Percentiles rank a stretch among this genome's conserved stretches.
Evolutionary conservation across 2,329 filamentous ascomycete genomes (phyloP).

Genomic region (Teratosphaeria viscida): DNA sequence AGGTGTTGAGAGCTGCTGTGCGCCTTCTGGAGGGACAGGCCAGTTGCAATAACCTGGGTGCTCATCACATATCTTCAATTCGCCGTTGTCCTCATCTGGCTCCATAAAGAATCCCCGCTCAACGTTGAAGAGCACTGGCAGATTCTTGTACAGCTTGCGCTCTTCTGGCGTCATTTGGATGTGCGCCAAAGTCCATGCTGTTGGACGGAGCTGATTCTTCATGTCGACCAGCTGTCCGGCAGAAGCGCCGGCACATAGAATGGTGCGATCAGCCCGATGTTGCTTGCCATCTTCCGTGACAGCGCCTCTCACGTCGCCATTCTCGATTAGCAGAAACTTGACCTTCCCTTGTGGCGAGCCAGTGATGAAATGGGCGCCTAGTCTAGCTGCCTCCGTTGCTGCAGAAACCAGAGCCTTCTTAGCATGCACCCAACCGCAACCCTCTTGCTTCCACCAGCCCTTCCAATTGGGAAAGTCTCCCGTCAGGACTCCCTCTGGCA

Average conservation of each 20-base stretch:
- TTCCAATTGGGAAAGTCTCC: constrained; percentile 42
- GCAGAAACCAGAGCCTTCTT: constrained; percentile 39
- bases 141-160: constrained; percentile 33
- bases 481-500: constrained; percentile 43
- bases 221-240: constrained; percentile 40
- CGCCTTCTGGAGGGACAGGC: constrained; percentile 18
- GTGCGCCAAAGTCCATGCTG: constrained; percentile 45
- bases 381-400: constrained; percentile 32
- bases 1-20: constrained; percentile 27
- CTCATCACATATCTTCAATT: constrained; percentile 45
- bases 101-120: constrained; percentile 43
- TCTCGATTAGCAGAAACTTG: constrained; percentile 10
- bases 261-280: constrained; percentile 34
- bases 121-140: constrained; percentile 42
- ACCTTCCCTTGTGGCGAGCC: constrained; percentile 28
- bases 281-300: constrained; percentile 32
- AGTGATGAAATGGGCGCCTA: constrained; percentile 40
- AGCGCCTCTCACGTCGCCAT: constrained; percentile 32
- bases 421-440: constrained; percentile 47
- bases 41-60: constrained; percentile 48
- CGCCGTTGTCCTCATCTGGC: constrained; percentile 35
- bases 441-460: constrained; percentile 35
- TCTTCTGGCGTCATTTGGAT: constrained; percentile 40
- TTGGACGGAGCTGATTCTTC: constrained; percentile 43
- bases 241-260: constrained; percentile 41